Evolutionary conservation across 768 basidiomycete species (phyloP), one percentile per base, ranked within the genome.

Genomic region (Panellus pusillus): DNA sequence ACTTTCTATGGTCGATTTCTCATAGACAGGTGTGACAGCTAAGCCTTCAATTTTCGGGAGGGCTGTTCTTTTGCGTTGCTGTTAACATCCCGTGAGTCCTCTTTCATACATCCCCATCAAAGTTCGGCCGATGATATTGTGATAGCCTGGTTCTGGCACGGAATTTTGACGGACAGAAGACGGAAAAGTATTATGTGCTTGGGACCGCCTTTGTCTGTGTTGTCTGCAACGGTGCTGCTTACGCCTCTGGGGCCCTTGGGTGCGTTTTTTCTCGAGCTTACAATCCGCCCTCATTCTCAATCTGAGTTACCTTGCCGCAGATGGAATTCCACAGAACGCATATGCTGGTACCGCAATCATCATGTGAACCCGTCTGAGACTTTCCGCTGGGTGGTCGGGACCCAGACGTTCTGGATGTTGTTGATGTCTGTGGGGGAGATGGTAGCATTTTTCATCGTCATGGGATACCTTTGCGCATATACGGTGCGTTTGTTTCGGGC

Each of bases 21-120:
- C 27, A 15, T 27, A 19, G 31, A 44, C 14, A 14, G 24, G 24
- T 24, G 24, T 31, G 32, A 20, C 40, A 52, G 51, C 17, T 35
- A 12, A 40, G 27, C 36, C 51, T 52, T 13, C n/a, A 31, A 37
- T 52, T 51, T 28, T 51, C 50, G 20, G 50, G 41, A 18, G 50
- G 50, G 9, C 44, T 52, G 35, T 52, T 52, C 29, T 46, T 52
- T 36, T 52, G 44, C 44, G 44, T 52, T 28, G 51, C 44, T 5
- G 9, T 52, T 27, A 52, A 52, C 44, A 35, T 52, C 31, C 51
- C 37, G 51, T 52, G 27, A 9, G 44, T 36, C 0, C 44, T 50
- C 50, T 42, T 9, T 9, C 32, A 12, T 40, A 6, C 11, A 6
- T 5, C 29, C n/a, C 19, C 19, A 2, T 24, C 13, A 3, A 2